Evolutionary conservation across 176 grass and related monocot species (phyloP), one percentile per base, ranked within the genome.

Genomic region (Zea mays): DNA sequence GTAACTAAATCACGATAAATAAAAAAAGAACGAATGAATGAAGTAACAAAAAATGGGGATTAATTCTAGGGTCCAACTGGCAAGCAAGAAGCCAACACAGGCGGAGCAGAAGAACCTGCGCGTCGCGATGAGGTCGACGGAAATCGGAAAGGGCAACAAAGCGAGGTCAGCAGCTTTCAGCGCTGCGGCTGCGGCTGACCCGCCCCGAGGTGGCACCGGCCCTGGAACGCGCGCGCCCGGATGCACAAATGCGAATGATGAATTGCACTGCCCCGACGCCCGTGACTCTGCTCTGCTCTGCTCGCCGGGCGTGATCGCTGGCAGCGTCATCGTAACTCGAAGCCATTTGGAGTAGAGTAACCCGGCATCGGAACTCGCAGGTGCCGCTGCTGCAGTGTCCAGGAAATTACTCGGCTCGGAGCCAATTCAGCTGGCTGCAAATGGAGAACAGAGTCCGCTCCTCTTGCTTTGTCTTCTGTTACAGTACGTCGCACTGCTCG

Each of bases 121-220:
- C n/a, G 55, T 20, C 55, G 52, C 55, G 55, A 9, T 4, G 55
- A 20, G 55, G n/a, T 57, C 55, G 17, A 27, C 27, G 27, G 27
- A 27, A 27, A 27, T 27, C 27, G 0, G n/a, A 57, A 57, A 57
- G 55, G 0, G 55, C 19, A 57, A 57, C 55, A 57, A 20, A 57
- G 55, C 55, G n/a, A 57, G 55, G 55, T 57, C 55, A 57, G 55
- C 55, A 57, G 55, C 55, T 57, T 57, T 57, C 7, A 17, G 50
- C 0, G 40, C 6, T 54, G 50, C 50, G 49, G 49, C 16, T 55
- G 49, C 10, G 55, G n/a, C 55, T 20, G 54, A 8, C 55, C 55
- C 55, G 55, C 55, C 55, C 55, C 55, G 55, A n/a, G 55, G n/a
- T 57, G 55, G 8, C n/a, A 57, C 55, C 55, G n/a, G 55, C n/a